Evolutionary conservation across 1,284 basidiomycete genomes (phyloP), one percentile per base, ranked within the genome.

Genomic region (Trametes hirsuta): DNA sequence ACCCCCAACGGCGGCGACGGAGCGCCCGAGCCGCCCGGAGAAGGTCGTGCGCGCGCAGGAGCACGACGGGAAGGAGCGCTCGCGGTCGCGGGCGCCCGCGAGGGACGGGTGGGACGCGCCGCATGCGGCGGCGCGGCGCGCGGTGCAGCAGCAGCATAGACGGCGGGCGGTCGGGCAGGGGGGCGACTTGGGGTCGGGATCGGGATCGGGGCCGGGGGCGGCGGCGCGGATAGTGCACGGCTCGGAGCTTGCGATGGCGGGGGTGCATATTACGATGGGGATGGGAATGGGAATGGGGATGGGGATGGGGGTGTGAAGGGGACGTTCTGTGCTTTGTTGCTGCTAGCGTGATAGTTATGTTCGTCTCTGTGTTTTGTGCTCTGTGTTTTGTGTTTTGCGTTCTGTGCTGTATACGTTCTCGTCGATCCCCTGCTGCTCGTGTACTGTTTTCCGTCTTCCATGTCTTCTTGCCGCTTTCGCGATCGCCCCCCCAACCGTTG

Each of bases 21-120:
- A 57, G 24, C 55, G 58, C 34, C 55, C 59, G 54, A 63, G 54
- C 37, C 61, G 61, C 10, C 45, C 58, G 25, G 58, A 63, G 42
- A 63, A 63, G 58, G 54, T 54, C 25, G 44, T 37, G 48, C 53
- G 41, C 37, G 58, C 37, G 42, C 39, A 48, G 45, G 55, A 18
- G 10, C 42, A 37, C 39, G 42, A 47, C 48, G 58, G 50, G 9
- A 59, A 54, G 47, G 58, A 63, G n/a, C 61, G 61, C 18, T 62
- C 61, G 30, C 52, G 53, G 11, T 61, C 59, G 47, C 59, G 59
- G n/a, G 55, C 49, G 36, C 49, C 47, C 14, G 42, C 49, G 25
- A 41, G 55, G 6, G 55, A 52, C n/a, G 55, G 24, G 42, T 58
- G 55, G 55, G 55, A 50, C 40, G 21, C 2, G 21, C 45, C 45